Conservation (phyloP, 352 stramenopile species). For the Pythium rishiriense region DNA sequence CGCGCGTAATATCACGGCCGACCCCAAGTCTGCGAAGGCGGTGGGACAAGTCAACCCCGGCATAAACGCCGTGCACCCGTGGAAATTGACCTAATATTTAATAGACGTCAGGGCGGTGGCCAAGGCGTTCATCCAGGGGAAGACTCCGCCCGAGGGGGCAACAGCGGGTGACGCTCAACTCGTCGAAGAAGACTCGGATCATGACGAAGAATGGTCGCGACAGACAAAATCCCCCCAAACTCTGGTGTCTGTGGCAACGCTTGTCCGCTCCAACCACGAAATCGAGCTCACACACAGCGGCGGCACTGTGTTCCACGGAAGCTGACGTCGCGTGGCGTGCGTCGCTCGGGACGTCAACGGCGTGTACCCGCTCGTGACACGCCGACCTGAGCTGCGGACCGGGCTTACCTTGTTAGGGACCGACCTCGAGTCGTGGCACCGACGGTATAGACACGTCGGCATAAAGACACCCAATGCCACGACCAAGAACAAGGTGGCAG, state of each 20-base stretch:
- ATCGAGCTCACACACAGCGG: neutral
- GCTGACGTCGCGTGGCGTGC: neutral
- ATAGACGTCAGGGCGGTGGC: neutral
- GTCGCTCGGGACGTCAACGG: neutral
- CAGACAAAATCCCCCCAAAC: constrained; percentile 1
- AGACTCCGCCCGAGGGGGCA: neutral
- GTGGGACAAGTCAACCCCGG: no score
- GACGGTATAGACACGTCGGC: neutral
- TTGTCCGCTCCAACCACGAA: constrained; percentile 1
- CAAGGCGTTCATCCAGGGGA: constrained; percentile 1
- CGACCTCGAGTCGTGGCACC: constrained; percentile 8
- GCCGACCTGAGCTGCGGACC: neutral
- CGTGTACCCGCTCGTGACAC: constrained; percentile 7
- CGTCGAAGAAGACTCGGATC: neutral
- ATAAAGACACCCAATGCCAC: constrained; percentile 4
- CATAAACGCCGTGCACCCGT: no score
- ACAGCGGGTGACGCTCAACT: neutral
- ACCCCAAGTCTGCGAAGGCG: no score
- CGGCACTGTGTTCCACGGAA: constrained; percentile 1
- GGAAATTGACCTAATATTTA: no score
- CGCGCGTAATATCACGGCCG: no score
- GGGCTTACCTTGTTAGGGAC: neutral
- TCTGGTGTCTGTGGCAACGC: constrained; percentile 2
- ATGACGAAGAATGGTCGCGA: neutral
- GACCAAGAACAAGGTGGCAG: constrained; percentile 1